Evolutionary conservation across 768 basidiomycete genomes (phyloP).

Genomic region (Lyophyllum atratum): DNA sequence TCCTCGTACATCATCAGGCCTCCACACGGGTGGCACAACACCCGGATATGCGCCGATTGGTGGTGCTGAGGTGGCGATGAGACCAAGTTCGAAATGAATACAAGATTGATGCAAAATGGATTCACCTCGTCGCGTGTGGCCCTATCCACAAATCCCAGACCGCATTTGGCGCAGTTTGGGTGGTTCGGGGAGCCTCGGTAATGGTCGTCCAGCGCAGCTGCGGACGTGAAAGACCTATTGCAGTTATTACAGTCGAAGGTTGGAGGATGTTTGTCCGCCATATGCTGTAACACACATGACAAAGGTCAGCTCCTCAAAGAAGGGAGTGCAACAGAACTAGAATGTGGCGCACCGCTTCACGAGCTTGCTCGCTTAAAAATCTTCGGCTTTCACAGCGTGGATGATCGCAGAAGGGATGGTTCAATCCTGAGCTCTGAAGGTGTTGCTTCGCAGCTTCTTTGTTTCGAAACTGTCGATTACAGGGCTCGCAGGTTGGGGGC

Average conservation of each 20-base stretch:
- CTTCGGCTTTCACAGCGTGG: conserved; percentile 30
- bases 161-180: conserved; percentile 47
- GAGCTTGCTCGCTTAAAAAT: conserved; percentile 35
- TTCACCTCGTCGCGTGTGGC: conserved; percentile 36
- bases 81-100: not conserved
- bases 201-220: conserved; percentile 44
- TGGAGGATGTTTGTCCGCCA: conserved; percentile 43
- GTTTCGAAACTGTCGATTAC: not conserved
- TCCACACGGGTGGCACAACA: conserved; percentile 29
- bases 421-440: conserved; percentile 33
- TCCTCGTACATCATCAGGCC: conserved; percentile 35
- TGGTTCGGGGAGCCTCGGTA: conserved; percentile 45
- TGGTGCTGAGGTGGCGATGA: conserved; percentile 37
- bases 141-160: conserved; percentile 41
- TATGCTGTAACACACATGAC: conserved; percentile 30
- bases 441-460: conserved; percentile 40
- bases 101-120: not conserved
- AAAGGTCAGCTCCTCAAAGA: not conserved
- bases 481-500: not conserved
- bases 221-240: conserved; percentile 32
- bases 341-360: conserved; percentile 31
- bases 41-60: conserved; percentile 25
- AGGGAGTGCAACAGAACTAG: not conserved
- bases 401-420: conserved; percentile 35
- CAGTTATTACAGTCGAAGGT: conserved; percentile 41